These are phyloP conservation scores for Tulasnella sp. DNA, from an alignment of 768 basidiomycete species.

Conservation along the genomic window DNA sequence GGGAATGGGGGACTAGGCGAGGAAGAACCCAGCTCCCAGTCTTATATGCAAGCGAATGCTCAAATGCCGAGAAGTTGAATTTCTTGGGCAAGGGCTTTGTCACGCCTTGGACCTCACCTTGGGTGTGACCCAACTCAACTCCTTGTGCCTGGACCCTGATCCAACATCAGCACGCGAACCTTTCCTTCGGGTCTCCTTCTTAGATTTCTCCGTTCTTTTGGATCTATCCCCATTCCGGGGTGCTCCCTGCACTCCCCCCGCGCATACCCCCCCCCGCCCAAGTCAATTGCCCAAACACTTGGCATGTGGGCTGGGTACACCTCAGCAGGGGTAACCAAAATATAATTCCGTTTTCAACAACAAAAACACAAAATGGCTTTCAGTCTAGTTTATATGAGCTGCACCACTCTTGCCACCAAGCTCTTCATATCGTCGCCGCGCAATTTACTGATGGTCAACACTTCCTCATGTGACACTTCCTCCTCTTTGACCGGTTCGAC, in stretches of 20 bases:
- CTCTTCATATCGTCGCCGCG: slow-evolving; percentile 70
- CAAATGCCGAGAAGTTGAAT: not conserved
- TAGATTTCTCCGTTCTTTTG: not conserved
- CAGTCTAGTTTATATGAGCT: slow-evolving; percentile 4
- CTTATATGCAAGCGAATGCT: not conserved
- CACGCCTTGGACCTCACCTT: not conserved
- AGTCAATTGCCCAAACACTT: slow-evolving; percentile 2
- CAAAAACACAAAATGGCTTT: not conserved
- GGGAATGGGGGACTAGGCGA: not conserved
- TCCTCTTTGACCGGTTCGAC: slow-evolving; percentile 44
- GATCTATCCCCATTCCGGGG: not conserved
- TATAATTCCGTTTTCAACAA: not conserved
- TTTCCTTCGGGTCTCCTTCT: not conserved
- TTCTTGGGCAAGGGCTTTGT: not conserved
- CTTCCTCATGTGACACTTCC: slow-evolving; percentile 75
- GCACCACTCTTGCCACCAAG: slow-evolving; percentile 63
- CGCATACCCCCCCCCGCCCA: not conserved
- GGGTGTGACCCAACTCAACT: not conserved
- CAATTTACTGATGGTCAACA: slow-evolving; percentile 58
- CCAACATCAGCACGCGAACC: not conserved
- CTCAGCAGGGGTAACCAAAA: not conserved
- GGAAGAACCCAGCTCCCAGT: not conserved
- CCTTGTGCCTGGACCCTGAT: not conserved
- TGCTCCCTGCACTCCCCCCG: not conserved
- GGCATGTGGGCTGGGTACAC: not conserved